Evolutionary conservation across 176 grass and related monocot species (phyloP), one percentile per base, ranked within the genome.

Genomic region (Musa beccarii): DNA sequence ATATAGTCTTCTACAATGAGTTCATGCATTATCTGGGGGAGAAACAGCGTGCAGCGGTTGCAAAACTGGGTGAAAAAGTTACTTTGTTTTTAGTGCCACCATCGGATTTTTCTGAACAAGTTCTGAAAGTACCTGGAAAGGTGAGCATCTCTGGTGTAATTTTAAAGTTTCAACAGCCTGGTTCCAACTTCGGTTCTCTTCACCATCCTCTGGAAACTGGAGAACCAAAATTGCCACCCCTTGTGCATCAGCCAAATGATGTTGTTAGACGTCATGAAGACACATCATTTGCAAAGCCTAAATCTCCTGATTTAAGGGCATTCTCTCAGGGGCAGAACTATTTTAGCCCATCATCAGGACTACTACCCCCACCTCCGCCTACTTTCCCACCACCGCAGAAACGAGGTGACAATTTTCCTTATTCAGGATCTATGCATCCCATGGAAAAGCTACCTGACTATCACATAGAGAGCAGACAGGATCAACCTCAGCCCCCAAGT

Each of bases 21-120:
- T 99, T 99, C 76, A 99, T 99, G 95, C 92, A 91, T 73, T 94
- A 94, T 75, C 84, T 94, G 51, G 88, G 84, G 80, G 95, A 99
- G 68, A 99, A 99, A 75, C 95, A 92, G 79, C 90, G 88, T 56
- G 86, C 89, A 69, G 95, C 95, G 49, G 95, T 99, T 77, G 87
- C 86, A 79, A 94, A 99, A 79, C 85, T 99, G 75, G 91, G 83
- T 76, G 95, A 94, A 77, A 86, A 79, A 69, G 81, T 84, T 66
- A 89, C 90, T 63, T 87, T 99, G 72, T 99, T 99, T 86, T 86
- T 99, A 82, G 90, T 94, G 57, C 90, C 91, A 65, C 90, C 95
- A 54, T 99, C 95, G 53, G 86, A 99, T 49, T 99, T 99, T 74
- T 93, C 90, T 82, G 95, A 99, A 78, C 74, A 99, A 63, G 81